These are phyloP conservation scores for Raffaelea ambrosiae DNA, from an alignment of 2,329 filamentous ascomycete species.

Conservation along the genomic window DNA sequence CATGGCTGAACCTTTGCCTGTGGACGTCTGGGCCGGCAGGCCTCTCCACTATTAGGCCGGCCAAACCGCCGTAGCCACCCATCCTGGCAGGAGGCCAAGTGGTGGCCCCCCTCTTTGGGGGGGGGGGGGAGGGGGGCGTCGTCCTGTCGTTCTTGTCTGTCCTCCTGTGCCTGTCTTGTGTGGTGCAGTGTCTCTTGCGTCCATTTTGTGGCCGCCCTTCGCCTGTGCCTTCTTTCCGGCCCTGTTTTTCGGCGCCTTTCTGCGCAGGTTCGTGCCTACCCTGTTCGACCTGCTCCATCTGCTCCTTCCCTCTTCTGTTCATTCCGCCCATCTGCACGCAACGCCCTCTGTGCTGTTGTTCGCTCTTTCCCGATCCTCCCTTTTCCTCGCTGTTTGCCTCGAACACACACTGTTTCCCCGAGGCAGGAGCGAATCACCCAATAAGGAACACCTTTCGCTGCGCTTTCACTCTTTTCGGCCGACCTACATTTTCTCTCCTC, in stretches of 20 bases:
- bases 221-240: too few species aligned
- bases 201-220: too few species aligned
- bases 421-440: too few species aligned
- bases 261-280: too few species aligned
- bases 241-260: too few species aligned
- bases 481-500: not conserved
- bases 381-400: not conserved
- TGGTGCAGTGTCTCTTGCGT: not conserved
- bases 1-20: slow-evolving; percentile 12
- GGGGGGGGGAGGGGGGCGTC: too few species aligned
- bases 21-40: slow-evolving; percentile 10
- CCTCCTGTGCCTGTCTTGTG: too few species aligned
- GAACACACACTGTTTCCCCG: too few species aligned
- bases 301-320: not conserved
- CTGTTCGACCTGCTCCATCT: not conserved
- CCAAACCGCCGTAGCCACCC: slow-evolving; percentile 42
- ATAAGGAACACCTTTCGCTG: too few species aligned
- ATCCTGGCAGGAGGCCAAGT: slow-evolving; percentile 10
- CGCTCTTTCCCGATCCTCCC: not conserved
- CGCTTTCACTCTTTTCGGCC: not conserved
- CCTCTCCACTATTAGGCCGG: slow-evolving; percentile 50
- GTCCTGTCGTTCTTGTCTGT: too few species aligned
- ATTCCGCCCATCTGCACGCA: too few species aligned
- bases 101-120: not conserved
- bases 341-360: too few species aligned